Conservation (phyloP, 129 eudicot genomes). For the Centrapalus pauciflorus region DNA sequence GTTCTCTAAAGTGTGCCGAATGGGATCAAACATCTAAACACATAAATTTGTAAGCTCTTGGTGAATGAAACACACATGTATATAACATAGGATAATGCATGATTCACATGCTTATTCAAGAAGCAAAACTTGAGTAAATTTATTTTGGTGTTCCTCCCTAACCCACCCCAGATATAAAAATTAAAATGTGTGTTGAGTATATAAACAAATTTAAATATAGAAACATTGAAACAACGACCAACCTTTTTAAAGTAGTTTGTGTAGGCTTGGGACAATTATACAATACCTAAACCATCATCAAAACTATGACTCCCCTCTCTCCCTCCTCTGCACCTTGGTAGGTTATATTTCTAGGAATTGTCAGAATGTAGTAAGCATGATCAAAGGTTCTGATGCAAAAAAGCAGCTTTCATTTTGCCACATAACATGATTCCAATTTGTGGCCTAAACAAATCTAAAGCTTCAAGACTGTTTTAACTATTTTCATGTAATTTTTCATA, state of each 20-base stretch:
- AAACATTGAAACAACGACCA: background rate
- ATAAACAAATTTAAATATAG: background rate
- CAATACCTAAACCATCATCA: background rate
- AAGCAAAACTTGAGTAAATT: background rate
- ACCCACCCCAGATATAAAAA: background rate
- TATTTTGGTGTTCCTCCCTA: background rate
- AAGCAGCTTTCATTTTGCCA: background rate
- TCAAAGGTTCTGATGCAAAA: background rate
- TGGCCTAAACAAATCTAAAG: background rate
- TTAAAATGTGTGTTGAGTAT: background rate
- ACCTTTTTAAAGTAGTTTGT: slow-evolving; percentile 1
- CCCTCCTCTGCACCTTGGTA: background rate
- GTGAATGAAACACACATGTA: background rate
- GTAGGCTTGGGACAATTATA: background rate
- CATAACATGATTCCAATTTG: background rate
- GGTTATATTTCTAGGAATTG: too few species aligned
- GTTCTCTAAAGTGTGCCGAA: slow-evolving; percentile 70
- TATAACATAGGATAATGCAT: slow-evolving; percentile 9
- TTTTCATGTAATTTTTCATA: background rate
- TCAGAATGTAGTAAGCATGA: background rate
- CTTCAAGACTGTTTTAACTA: background rate
- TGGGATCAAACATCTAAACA: slow-evolving; percentile 80
- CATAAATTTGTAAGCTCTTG: slow-evolving; percentile 26
- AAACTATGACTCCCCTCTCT: background rate
- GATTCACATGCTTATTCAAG: slow-evolving; percentile 4